Conservation (phyloP, 108 stramenopile genomes). For the Nitzschia palea region DNA sequence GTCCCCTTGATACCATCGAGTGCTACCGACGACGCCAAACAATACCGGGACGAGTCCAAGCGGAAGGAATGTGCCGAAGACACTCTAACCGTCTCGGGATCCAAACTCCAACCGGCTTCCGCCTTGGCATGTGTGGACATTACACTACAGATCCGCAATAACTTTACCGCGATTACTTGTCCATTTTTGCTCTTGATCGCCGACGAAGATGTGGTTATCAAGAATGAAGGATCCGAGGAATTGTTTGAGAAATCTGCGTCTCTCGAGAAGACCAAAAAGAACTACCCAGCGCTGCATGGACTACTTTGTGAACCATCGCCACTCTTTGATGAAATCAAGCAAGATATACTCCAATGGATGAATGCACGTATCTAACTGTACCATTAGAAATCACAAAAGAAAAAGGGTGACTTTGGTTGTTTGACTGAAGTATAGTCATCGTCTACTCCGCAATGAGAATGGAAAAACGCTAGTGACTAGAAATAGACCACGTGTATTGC, state of each 20-base stretch:
- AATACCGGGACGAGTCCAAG: slow-evolving; percentile 70
- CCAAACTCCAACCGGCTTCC: slow-evolving; percentile 43
- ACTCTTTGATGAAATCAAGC: slow-evolving; percentile 62
- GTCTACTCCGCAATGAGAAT: too few relatives aligned
- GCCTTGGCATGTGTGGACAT: slow-evolving; percentile 75
- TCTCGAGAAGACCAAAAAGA: slow-evolving; percentile 69
- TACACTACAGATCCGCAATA: slow-evolving; percentile 35
- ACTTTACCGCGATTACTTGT: slow-evolving; percentile 36
- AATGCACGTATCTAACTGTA: slow-evolving; percentile 13
- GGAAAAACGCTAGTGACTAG: too few relatives aligned
- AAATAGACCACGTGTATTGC: too few relatives aligned
- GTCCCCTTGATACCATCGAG: slow-evolving; percentile 59
- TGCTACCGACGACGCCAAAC: slow-evolving; percentile 59
- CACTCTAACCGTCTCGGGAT: slow-evolving; percentile 33
- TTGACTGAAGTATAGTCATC: too few relatives aligned
- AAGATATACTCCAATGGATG: slow-evolving; percentile 71
- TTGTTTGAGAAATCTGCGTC: slow-evolving; percentile 53
- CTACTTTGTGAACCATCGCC: slow-evolving; percentile 81
- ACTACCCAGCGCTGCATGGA: slow-evolving; percentile 79
- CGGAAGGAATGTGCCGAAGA: slow-evolving; percentile 73
- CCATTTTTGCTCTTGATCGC: slow-evolving; percentile 75
- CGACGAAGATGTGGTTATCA: slow-evolving; percentile 81
- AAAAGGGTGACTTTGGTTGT: too few relatives aligned
- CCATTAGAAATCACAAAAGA: too few relatives aligned
- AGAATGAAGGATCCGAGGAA: slow-evolving; percentile 61